Conservation (phyloP, 495 filamentous ascomycete genomes). For the Neurospora sp. region DNA sequence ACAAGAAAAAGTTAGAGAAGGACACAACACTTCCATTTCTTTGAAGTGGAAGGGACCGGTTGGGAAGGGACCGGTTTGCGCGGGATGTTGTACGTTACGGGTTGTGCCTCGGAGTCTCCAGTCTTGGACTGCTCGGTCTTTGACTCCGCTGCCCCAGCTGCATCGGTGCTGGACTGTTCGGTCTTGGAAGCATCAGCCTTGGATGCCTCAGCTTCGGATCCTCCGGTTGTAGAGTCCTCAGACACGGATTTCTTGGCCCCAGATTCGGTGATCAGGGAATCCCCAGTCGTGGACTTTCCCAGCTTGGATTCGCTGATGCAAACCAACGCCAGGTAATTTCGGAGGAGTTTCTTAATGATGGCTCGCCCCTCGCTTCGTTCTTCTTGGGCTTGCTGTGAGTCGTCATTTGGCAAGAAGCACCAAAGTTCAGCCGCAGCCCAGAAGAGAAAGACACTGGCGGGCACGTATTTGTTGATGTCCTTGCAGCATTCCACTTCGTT, state of each 20-base stretch:
- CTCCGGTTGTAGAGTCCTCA: no score
- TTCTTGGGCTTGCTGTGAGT: neutral
- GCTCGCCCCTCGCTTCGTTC: neutral
- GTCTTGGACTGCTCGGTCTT: neutral
- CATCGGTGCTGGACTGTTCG: neutral
- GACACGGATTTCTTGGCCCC: no score
- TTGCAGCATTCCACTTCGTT: neutral
- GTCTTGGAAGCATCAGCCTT: neutral
- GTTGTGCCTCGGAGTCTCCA: neutral
- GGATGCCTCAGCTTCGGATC: neutral
- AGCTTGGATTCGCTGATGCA: neutral
- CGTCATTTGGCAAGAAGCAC: neutral
- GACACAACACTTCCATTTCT: neutral
- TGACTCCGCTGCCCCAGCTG: neutral
- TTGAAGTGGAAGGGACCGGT: no score
- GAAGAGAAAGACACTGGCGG: neutral
- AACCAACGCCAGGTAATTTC: neutral
- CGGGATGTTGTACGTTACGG: neutral
- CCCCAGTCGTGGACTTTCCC: no score
- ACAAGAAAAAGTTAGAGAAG: neutral
- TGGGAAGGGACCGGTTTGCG: neutral
- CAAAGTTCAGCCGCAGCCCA: neutral
- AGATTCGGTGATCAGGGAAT: no score
- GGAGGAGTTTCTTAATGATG: neutral
- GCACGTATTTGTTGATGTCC: neutral